phyloP scores from a whole-genome alignment of 768 basidiomycete species.

The Amanita pallidorosea region DNA sequence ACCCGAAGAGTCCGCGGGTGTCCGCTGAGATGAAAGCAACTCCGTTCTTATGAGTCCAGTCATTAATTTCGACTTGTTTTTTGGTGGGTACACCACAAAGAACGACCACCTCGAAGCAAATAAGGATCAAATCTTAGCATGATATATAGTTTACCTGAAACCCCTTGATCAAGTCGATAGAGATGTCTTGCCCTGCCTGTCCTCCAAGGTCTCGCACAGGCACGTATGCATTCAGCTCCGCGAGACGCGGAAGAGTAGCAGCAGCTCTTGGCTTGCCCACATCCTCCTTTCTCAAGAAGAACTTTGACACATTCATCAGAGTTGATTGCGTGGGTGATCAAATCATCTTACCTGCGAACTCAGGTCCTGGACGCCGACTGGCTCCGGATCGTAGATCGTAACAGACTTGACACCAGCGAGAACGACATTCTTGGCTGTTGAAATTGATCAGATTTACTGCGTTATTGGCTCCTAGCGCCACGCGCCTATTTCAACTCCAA shows the following conservation, averaged over 20 bases:
- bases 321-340: background rate
- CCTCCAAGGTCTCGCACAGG: constrained; percentile 86
- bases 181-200: constrained; percentile 63
- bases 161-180: constrained; percentile 69
- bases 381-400: constrained; percentile 89
- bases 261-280: constrained; percentile 81
- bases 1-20: constrained; percentile 94
- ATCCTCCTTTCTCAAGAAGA: constrained; percentile 85
- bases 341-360: constrained; percentile 70
- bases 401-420: constrained; percentile 97
- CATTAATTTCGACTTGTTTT: constrained; percentile 91
- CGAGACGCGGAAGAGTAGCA: constrained; percentile 78
- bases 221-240: constrained; percentile 94
- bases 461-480: constrained; percentile 3
- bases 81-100: constrained; percentile 66
- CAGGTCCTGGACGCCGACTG: constrained; percentile 78
- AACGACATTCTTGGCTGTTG: constrained; percentile 83
- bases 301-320: constrained; percentile 35
- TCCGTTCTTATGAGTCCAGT: constrained; percentile 85
- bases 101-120: constrained; percentile 62
- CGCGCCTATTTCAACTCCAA: constrained; percentile 90
- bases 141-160: constrained; percentile 61
- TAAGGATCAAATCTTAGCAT: constrained; percentile 6
- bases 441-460: constrained; percentile 3
- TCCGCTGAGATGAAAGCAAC: constrained; percentile 89